These are phyloP conservation scores for Mortierella sp. DNA, from an alignment of 371 early-diverging fungal species.

Conservation along the genomic window DNA sequence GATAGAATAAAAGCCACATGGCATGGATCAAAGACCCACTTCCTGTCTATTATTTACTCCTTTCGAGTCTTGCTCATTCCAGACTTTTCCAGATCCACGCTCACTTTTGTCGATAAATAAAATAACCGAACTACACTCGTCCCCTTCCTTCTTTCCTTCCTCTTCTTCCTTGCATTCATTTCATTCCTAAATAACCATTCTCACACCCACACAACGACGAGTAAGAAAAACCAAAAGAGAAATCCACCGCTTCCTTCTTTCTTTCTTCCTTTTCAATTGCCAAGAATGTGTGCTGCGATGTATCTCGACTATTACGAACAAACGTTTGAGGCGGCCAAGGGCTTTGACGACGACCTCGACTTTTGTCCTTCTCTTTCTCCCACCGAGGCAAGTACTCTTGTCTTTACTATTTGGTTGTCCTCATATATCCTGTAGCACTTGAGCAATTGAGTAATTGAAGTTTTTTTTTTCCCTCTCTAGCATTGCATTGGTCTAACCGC, in stretches of 20 bases:
- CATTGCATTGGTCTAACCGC: background rate
- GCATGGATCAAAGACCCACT: too few species aligned
- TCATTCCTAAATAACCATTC: too few species aligned
- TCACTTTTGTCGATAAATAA: background rate
- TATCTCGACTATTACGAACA: conserved; percentile 22
- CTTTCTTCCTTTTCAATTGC: background rate
- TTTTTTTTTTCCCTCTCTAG: too few species aligned
- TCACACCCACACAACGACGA: too few species aligned
- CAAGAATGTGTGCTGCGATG: conserved; percentile 12
- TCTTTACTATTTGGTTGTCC: background rate
- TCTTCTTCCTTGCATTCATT: background rate
- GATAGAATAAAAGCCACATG: too few species aligned
- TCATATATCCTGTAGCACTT: background rate
- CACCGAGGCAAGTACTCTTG: conserved; percentile 17
- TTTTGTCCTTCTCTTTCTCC: conserved; percentile 43
- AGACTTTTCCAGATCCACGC: too few species aligned
- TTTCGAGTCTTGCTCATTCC: too few species aligned
- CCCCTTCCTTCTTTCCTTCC: background rate
- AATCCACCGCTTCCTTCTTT: background rate
- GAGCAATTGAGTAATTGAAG: background rate
- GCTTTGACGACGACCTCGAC: conserved; percentile 50
- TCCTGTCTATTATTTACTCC: too few species aligned
- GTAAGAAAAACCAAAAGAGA: too few species aligned
- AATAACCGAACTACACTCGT: too few species aligned
- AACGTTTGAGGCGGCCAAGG: conserved; percentile 33